phyloP scores from a whole-genome alignment of 2,329 filamentous ascomycete genomes.

The Exophiala sp. region DNA sequence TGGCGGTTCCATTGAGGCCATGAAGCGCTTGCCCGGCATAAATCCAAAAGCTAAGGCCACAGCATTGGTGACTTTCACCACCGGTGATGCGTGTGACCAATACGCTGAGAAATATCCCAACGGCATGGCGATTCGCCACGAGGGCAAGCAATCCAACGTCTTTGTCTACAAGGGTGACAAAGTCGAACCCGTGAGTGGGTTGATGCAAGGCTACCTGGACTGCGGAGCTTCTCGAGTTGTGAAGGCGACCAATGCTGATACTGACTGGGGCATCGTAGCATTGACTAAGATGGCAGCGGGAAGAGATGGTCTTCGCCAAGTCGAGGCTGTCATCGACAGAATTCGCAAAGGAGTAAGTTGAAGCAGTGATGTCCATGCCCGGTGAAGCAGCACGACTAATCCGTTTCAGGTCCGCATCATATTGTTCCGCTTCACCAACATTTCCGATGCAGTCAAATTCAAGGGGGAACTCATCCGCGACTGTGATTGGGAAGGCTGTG shows the following conservation, averaged over 20 bases:
- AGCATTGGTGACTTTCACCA: conserved; percentile 36
- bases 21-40: conserved; percentile 26
- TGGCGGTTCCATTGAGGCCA: conserved; percentile 36
- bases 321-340: conserved; percentile 43
- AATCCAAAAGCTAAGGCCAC: conserved; percentile 13
- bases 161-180: conserved; percentile 37
- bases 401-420: conserved; percentile 37
- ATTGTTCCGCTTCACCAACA: conserved; percentile 46
- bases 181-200: conserved; percentile 39
- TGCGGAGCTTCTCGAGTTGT: conserved; percentile 43
- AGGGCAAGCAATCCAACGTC: conserved; percentile 31
- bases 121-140: conserved; percentile 34
- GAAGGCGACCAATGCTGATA: conserved; percentile 39
- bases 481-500: conserved; percentile 44
- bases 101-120: conserved; percentile 36
- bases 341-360: conserved; percentile 41
- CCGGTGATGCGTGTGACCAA: conserved; percentile 33
- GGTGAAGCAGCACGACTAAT: not conserved
- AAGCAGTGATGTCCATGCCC: not conserved
- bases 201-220: conserved; percentile 38
- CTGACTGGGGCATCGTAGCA: conserved; percentile 36
- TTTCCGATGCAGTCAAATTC: conserved; percentile 44
- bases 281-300: conserved; percentile 38
- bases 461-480: conserved; percentile 37
- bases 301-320: conserved; percentile 33